Base-by-base conservation (phyloP, 192 early-diverging fungal species). In the Haplosporangium gracile region DNA sequence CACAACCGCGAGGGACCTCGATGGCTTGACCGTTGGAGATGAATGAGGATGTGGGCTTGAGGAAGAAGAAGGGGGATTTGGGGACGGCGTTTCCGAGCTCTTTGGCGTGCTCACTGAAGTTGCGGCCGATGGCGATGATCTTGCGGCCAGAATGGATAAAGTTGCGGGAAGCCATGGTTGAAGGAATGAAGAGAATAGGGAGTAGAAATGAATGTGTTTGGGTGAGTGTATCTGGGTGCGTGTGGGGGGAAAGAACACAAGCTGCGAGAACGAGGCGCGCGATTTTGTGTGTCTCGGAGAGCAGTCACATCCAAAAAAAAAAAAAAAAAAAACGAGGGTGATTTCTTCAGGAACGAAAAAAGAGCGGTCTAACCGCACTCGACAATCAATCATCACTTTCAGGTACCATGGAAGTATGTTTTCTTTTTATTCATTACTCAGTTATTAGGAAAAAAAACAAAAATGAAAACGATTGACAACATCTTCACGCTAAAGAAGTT, bases 31-130 rank as follows among this genome's bases (percentile, higher is more conserved):
- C 94, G 47, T 91, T 90, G 13, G 87, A 68, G 49, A 97, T 88
- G 82, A 94, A 97, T 36, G 96, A 96, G 51, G 95, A 94, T 1
- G 96, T 93, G 29, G 97, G 97, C 91, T 99, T 99, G 51, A 99
- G 91, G 88, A 99, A 99, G 87, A 97, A 96, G 82, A 98, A 94
- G 29, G 98, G 98, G 13, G 90, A 79, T 53, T 88, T 95, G 1
- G 98, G 98, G 29, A 98, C 95, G n/a, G 95, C 92, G 88, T 97
- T 98, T 29, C 95, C 95, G 18, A 99, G 93, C 88, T 99, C 97
- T 79, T 96, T 96, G 40, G 98, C 98, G 80, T 99, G 98, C 70
- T 97, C 96, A 76, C 95, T 95, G 82, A 91, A 99, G 92, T 98
- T 98, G 20, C 98, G 89, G 26, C 98, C 97, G 70, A 99, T 98